phyloP scores from a whole-genome alignment of 1,139 yeast genomes.

The Candida glucosophila region DNA sequence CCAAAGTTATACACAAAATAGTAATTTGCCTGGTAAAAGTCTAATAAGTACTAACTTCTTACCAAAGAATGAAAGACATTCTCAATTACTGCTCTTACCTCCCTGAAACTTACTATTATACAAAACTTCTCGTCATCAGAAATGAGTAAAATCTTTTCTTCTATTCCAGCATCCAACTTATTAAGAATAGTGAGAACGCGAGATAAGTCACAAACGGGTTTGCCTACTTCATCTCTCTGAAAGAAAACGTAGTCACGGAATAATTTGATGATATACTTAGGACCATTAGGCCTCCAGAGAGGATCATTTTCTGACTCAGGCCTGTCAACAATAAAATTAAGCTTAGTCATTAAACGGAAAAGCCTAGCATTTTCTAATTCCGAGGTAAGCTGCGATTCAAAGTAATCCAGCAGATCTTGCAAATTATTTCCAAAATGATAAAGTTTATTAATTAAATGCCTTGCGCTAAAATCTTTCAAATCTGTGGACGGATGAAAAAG shows the following conservation, averaged over 20 bases:
- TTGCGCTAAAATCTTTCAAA: conserved; percentile 21
- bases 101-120: conserved; percentile 72
- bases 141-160: conserved; percentile 71
- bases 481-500: conserved; percentile 11
- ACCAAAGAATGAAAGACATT: conserved; percentile 57
- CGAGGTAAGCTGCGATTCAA: conserved; percentile 56
- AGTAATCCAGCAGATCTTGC: conserved; percentile 50
- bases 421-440: conserved; percentile 44
- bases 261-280: conserved; percentile 62
- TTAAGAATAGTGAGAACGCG: conserved; percentile 74
- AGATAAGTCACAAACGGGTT: conserved; percentile 72
- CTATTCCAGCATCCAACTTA: conserved; percentile 88
- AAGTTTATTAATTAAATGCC: conserved; percentile 28
- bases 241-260: conserved; percentile 84
- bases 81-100: conserved; percentile 66
- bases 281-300: conserved; percentile 70
- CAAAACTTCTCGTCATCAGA: conserved; percentile 80
- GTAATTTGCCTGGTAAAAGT: too few relatives aligned
- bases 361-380: conserved; percentile 87
- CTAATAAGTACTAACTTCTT: conserved; percentile 10
- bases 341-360: conserved; percentile 71
- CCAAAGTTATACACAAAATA: too few relatives aligned
- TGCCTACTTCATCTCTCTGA: conserved; percentile 69
- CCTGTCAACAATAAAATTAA: conserved; percentile 70
- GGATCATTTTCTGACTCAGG: conserved; percentile 55